phyloP scores from a whole-genome alignment of 2,329 filamentous ascomycete genomes.

The Aspergillus fumigatiaffinis region DNA sequence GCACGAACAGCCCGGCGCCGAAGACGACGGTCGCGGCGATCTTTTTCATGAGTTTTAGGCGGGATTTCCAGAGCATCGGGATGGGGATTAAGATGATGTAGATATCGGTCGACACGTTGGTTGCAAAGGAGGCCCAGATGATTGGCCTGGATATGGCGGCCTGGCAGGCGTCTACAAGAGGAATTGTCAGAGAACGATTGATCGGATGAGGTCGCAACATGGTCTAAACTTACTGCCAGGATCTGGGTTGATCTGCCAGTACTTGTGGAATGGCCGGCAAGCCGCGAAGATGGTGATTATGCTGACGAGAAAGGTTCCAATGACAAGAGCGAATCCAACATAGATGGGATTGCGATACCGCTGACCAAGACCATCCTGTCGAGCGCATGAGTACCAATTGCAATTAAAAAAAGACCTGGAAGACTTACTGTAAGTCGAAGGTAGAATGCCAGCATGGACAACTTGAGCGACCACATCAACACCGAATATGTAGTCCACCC shows the following conservation, averaged over 20 bases:
- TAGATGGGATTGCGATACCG: conserved; percentile 39
- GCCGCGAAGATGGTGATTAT: conserved; percentile 47
- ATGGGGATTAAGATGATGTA: conserved; percentile 57
- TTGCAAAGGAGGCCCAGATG: conserved; percentile 45
- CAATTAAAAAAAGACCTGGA: background rate
- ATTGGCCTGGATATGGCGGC: conserved; percentile 47
- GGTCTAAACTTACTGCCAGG: conserved; percentile 46
- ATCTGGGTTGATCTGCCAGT: conserved; percentile 57
- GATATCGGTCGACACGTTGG: conserved; percentile 53
- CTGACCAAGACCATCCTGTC: conserved; percentile 21
- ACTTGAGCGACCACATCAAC: conserved; percentile 49
- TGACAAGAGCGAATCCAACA: conserved; percentile 48
- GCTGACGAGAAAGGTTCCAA: conserved; percentile 44
- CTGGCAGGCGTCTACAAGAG: conserved; percentile 40
- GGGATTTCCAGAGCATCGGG: conserved; percentile 51
- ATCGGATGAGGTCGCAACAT: background rate
- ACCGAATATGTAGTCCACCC: conserved; percentile 51
- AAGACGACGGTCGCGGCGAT: conserved; percentile 49
- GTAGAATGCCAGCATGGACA: conserved; percentile 54
- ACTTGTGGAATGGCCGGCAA: conserved; percentile 49
- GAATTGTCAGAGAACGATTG: background rate
- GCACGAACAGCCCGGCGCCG: conserved; percentile 50
- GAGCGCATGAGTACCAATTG: background rate
- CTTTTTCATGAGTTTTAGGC: conserved; percentile 47
- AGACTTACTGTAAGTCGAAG: conserved; percentile 42